phyloP scores from a whole-genome alignment of 257 asterid genomes.

The Lantana camara region DNA sequence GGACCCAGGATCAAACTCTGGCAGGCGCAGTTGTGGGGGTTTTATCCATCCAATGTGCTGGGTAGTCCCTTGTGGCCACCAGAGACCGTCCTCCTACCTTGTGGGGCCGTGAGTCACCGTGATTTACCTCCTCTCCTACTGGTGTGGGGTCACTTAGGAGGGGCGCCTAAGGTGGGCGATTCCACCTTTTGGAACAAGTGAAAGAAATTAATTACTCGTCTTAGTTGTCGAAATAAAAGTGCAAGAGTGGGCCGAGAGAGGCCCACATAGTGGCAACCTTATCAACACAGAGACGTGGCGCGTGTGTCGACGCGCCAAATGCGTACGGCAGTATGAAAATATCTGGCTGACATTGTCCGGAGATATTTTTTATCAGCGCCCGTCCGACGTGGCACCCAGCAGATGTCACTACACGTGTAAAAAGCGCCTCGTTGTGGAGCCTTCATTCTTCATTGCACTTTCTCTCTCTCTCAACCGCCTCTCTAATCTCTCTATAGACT shows the following conservation, averaged over 20 bases:
- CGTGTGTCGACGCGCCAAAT: constrained; percentile 12
- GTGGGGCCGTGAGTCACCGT: too few relatives aligned
- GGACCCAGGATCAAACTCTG: too few relatives aligned
- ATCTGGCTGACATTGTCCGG: constrained; percentile 52
- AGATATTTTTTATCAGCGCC: constrained; percentile 49
- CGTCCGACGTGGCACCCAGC: constrained; percentile 47
- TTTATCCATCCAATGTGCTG: too few relatives aligned
- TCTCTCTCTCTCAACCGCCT: constrained; percentile 27
- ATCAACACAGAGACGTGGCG: constrained; percentile 15
- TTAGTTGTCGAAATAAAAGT: constrained; percentile 20
- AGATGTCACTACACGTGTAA: constrained; percentile 50
- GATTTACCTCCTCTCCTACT: too few relatives aligned
- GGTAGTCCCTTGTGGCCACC: too few relatives aligned
- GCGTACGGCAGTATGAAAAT: constrained; percentile 33
- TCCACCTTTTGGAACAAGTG: too few relatives aligned
- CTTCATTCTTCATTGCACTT: constrained; percentile 25
- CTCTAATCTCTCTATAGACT: background rate
- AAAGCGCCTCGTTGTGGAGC: constrained; percentile 69
- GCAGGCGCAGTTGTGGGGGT: too few relatives aligned
- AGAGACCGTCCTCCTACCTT: too few relatives aligned
- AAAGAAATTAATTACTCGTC: background rate
- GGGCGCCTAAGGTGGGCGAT: too few relatives aligned
- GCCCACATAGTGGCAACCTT: constrained; percentile 18
- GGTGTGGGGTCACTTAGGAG: too few relatives aligned
- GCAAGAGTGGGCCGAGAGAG: constrained; percentile 1